These are phyloP conservation scores for Ziziphus jujuba DNA, from an alignment of 306 rosid species.

Conservation along the genomic window DNA sequence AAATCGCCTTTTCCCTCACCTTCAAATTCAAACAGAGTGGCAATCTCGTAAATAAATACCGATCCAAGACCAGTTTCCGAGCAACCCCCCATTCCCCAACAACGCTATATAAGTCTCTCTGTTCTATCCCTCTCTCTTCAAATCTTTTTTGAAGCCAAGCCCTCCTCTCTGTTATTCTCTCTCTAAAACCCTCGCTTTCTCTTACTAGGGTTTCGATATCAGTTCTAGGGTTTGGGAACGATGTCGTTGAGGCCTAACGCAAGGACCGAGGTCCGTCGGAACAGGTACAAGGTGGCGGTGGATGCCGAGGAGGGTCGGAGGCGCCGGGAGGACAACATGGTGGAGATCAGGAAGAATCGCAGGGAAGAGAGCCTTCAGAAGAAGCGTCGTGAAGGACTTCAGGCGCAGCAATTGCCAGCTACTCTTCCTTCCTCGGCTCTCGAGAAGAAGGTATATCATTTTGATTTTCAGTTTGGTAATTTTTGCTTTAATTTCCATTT, in stretches of 20 bases:
- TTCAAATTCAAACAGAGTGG: slow-evolving; percentile 61
- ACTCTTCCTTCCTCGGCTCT: slow-evolving; percentile 31
- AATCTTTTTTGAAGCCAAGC: background rate
- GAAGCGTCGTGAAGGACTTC: slow-evolving; percentile 96
- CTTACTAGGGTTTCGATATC: slow-evolving; percentile 24
- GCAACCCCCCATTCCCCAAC: background rate
- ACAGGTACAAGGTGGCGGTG: slow-evolving; percentile 95
- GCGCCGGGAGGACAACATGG: slow-evolving; percentile 93
- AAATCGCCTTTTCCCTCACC: slow-evolving; percentile 40
- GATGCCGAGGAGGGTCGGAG: slow-evolving; percentile 99
- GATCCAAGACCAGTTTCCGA: slow-evolving; percentile 48
- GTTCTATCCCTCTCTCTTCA: slow-evolving; percentile 11
- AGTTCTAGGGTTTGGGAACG: slow-evolving; percentile 8
- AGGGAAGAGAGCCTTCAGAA: slow-evolving; percentile 91
- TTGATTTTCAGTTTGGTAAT: background rate
- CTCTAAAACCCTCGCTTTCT: slow-evolving; percentile 24
- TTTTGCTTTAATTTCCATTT: background rate
- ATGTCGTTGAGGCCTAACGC: slow-evolving; percentile 96
- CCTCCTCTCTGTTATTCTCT: background rate
- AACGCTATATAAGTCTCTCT: slow-evolving; percentile 30
- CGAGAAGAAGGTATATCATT: slow-evolving; percentile 44
- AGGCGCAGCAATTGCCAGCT: slow-evolving; percentile 48
- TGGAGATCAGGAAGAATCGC: slow-evolving; percentile 96
- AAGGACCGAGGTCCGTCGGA: slow-evolving; percentile 90
- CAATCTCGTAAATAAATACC: slow-evolving; percentile 33